These are phyloP conservation scores for Solanum pennellii DNA, from an alignment of 257 asterid genomes.

Conservation along the genomic window DNA sequence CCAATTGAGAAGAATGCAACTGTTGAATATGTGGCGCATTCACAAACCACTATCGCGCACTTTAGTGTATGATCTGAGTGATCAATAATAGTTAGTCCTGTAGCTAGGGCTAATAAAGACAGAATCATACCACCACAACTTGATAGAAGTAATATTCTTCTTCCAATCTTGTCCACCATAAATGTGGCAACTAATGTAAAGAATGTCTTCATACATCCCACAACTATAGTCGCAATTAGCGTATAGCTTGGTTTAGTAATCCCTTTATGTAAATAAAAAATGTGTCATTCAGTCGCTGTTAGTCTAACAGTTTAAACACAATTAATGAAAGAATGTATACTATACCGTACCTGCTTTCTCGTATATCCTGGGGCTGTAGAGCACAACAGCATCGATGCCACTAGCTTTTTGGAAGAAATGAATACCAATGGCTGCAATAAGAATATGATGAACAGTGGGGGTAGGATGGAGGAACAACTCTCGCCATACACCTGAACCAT, in stretches of 20 bases:
- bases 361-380: slow-evolving; percentile 33
- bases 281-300: too few relatives aligned
- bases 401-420: too few relatives aligned
- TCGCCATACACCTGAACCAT: slow-evolving; percentile 20
- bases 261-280: too few relatives aligned
- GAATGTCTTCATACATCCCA: slow-evolving; percentile 33
- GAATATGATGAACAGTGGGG: too few relatives aligned
- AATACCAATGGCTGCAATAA: too few relatives aligned
- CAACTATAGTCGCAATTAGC: slow-evolving; percentile 43
- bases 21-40: not conserved
- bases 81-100: slow-evolving; percentile 28
- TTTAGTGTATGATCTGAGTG: not conserved
- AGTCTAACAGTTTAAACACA: too few relatives aligned
- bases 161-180: slow-evolving; percentile 37
- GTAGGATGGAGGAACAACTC: too few relatives aligned
- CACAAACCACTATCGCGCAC: not conserved
- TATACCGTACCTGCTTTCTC: slow-evolving; percentile 22
- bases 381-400: not conserved
- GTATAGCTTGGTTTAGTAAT: not conserved
- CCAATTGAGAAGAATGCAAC: slow-evolving; percentile 27
- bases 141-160: slow-evolving; percentile 36
- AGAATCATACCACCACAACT: slow-evolving; percentile 36
- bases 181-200: slow-evolving; percentile 50
- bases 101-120: slow-evolving; percentile 18
- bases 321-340: not conserved